Evolutionary conservation across 495 filamentous ascomycete genomes (phyloP), one percentile per base, ranked within the genome.

Genomic region (Penicillium psychrofluorescens): DNA sequence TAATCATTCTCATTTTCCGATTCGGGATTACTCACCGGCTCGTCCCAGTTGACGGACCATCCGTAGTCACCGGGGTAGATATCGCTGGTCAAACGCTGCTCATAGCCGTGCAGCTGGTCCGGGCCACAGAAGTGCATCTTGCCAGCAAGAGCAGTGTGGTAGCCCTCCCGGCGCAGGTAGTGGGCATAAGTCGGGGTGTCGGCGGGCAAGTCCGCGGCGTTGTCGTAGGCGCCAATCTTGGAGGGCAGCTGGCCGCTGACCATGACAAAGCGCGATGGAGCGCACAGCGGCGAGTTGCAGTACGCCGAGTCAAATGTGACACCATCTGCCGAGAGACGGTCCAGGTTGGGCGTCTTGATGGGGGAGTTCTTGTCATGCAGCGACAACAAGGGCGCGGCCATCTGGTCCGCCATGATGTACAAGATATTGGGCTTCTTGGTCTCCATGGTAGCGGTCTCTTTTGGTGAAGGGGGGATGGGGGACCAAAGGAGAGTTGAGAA

Each of bases 101-200:
- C 88, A 54, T 88, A 95, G 29, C 88, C 88, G 62, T 95, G 88
- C 41, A 94, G 72, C 66, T 95, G 88, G 55, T 95, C 88, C 1
- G 74, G 72, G 36, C 88, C 88, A 44, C 90, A 86, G 63, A 95
- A 95, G 61, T 95, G 88, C 88, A 95, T 95, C 74, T 95, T 95
- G 42, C 88, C 88, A 1, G 88, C 86, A 49, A 95, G 66, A 5
- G 81, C 83, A n/a, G 88, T 92, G 64, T 94, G 83, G 55, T 95
- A 95, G 36, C 85, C 86, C 55, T 84, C 78, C 11, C 74, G 70
- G n/a, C 88, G 85, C 35, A 95, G 70, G 61, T 94, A 91, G 55
- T 95, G 88, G 6, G 88, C 87, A 59, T 90, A 94, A 2, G 88
- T 95, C 4, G 87, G 88, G 27, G 80, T 74, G 46, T 91, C 86